phyloP scores from a whole-genome alignment of 306 rosid species.

The Biancaea sappan region DNA sequence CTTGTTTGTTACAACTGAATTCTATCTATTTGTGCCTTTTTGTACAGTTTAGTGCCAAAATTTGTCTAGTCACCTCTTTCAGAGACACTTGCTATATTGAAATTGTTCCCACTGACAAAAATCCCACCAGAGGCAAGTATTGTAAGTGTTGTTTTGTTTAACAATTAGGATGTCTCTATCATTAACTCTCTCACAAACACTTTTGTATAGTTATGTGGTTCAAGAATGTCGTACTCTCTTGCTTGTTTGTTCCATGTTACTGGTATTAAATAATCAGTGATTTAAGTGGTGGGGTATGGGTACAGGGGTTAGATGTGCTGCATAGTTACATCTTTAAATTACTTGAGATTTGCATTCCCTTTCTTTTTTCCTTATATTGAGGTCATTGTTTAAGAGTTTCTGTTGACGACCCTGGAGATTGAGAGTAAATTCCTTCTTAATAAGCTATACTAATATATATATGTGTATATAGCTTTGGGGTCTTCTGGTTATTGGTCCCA shows the following conservation, averaged over 20 bases:
- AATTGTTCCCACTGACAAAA: conserved; percentile 84
- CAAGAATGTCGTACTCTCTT: background rate
- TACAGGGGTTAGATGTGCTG: background rate
- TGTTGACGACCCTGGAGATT: too few relatives aligned
- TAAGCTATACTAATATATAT: too few relatives aligned
- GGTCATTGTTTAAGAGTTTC: conserved; percentile 16
- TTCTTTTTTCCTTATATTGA: conserved; percentile 10
- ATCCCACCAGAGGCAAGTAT: conserved; percentile 63
- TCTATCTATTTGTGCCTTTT: conserved; percentile 39
- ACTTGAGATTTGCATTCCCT: background rate
- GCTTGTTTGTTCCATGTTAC: background rate
- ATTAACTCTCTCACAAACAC: background rate
- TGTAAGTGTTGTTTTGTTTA: conserved; percentile 17
- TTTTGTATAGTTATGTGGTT: background rate
- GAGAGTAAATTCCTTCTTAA: background rate
- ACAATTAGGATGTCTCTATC: background rate
- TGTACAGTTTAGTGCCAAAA: conserved; percentile 82
- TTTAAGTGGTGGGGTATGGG: background rate
- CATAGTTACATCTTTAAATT: background rate
- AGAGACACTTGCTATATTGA: conserved; percentile 88
- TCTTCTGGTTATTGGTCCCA: too few relatives aligned
- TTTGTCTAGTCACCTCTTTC: conserved; percentile 88
- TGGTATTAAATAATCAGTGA: background rate
- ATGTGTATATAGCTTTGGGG: too few relatives aligned
- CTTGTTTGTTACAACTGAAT: conserved; percentile 23